A percentile compares a stretch with the other conserved stretches of the same genome.
Evolutionary conservation across 805 yeast genomes (phyloP).

Genomic region (Candida koratica): DNA sequence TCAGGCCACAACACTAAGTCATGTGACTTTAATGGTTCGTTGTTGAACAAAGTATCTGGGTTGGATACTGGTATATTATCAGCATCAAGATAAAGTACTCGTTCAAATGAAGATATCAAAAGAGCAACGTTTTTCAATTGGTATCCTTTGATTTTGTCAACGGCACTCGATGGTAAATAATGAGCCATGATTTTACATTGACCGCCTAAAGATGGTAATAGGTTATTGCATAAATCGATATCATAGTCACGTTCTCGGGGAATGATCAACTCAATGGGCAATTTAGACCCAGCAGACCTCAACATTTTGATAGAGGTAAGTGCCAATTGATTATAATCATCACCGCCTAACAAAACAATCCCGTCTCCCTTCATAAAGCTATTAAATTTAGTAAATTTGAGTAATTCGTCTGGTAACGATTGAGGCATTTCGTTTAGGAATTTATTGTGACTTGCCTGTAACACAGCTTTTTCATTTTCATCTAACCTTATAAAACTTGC

Average conservation of each 20-base stretch:
- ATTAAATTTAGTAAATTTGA: constrained; percentile 19
- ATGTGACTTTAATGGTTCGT: constrained; percentile 27
- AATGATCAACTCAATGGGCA: constrained; percentile 37
- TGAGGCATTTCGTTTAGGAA: constrained; percentile 22
- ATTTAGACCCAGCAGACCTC: constrained; percentile 28
- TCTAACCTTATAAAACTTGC: constrained; percentile 20
- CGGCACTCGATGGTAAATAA: constrained; percentile 23
- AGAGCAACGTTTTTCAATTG: constrained; percentile 37
- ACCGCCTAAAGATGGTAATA: constrained; percentile 32
- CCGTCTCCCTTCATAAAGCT: constrained; percentile 36
- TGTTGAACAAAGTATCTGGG: constrained; percentile 34
- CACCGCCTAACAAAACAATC: constrained; percentile 39
- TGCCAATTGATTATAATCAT: constrained; percentile 31
- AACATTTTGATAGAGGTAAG: constrained; percentile 31
- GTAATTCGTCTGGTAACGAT: constrained; percentile 21
- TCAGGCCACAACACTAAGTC: constrained; percentile 40
- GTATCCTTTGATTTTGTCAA: constrained; percentile 24
- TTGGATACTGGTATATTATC: constrained; percentile 36
- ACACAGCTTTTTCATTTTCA: constrained; percentile 17
- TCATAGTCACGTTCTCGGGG: constrained; percentile 32
- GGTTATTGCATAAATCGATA: constrained; percentile 27
- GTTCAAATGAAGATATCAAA: constrained; percentile 33
- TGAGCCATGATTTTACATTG: constrained; percentile 48
- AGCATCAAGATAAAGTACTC: constrained; percentile 36
- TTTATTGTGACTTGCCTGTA: constrained; percentile 21